Conservation (phyloP, 331 rosid species). For the Telfairia occidentalis region DNA sequence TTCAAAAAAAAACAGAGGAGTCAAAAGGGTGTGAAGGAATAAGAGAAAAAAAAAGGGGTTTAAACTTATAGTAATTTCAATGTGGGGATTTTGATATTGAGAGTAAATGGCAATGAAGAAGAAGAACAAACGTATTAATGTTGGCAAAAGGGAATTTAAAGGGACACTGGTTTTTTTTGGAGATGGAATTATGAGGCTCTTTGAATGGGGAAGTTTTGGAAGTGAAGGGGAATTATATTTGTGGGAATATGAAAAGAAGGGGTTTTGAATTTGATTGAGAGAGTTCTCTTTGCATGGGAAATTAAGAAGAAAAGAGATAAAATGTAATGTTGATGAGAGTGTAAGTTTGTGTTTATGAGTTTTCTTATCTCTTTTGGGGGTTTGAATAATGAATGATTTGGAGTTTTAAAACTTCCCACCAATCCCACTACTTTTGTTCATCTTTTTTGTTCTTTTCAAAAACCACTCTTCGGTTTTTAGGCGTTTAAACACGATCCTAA, state of each 20-base stretch:
- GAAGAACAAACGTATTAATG: too few species aligned
- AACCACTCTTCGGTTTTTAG: not conserved
- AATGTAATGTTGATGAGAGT: too few species aligned
- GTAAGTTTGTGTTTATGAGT: too few species aligned
- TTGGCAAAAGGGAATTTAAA: not conserved
- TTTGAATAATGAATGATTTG: not conserved
- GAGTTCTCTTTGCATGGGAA: not conserved
- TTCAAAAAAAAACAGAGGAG: too few species aligned
- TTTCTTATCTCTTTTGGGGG: too few species aligned
- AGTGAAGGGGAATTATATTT: too few species aligned
- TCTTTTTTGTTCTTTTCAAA: not conserved
- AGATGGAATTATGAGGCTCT: not conserved
- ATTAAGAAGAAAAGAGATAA: not conserved
- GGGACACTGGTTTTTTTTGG: not conserved
- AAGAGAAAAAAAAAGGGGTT: not conserved
- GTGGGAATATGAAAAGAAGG: not conserved
- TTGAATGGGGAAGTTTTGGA: not conserved
- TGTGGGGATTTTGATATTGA: not conserved
- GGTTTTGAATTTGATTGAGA: not conserved
- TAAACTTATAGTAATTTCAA: not conserved
- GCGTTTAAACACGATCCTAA: not conserved
- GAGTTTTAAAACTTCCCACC: not conserved
- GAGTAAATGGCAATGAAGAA: too few species aligned
- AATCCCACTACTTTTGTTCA: not conserved
- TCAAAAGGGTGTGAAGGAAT: too few species aligned